Percentiles rank a stretch among this genome's conserved stretches.
phyloP scores from a whole-genome alignment of 345 rosid species.

The Reutealis trisperma region DNA sequence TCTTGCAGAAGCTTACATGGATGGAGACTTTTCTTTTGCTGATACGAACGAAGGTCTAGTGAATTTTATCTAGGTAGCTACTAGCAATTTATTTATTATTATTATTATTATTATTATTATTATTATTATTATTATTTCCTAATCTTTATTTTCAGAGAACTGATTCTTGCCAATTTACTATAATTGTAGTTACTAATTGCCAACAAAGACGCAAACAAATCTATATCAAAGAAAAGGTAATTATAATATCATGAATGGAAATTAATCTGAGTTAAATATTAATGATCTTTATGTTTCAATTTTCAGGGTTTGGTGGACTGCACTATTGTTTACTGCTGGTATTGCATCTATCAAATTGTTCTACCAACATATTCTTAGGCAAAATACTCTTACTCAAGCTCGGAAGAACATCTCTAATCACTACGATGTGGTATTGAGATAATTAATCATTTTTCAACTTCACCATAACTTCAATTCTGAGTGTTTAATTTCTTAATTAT shows the following conservation, averaged over 20 bases:
- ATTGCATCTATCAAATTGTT: slow-evolving; percentile 76
- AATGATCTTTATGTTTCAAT: neutral
- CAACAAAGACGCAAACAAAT: slow-evolving; percentile 50
- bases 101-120: neutral
- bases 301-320: slow-evolving; percentile 90
- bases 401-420: slow-evolving; percentile 82
- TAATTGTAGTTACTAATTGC: slow-evolving; percentile 59
- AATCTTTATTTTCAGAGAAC: neutral
- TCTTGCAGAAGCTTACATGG: slow-evolving; percentile 76
- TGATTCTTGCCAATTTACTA: neutral
- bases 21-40: slow-evolving; percentile 69
- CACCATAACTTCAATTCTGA: too few species aligned
- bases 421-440: slow-evolving; percentile 67
- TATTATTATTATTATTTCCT: neutral
- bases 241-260: too few species aligned
- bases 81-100: neutral
- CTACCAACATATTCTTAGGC: slow-evolving; percentile 64
- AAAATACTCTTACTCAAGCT: slow-evolving; percentile 82
- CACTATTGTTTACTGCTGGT: slow-evolving; percentile 64
- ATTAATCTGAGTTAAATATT: too few species aligned
- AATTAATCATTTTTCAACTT: too few species aligned
- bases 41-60: slow-evolving; percentile 67
- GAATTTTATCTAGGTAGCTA: slow-evolving; percentile 61
- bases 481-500: neutral
- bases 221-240: slow-evolving; percentile 29